phyloP scores from a whole-genome alignment of 352 stramenopile genomes.

The Achlya hypogyna region DNA sequence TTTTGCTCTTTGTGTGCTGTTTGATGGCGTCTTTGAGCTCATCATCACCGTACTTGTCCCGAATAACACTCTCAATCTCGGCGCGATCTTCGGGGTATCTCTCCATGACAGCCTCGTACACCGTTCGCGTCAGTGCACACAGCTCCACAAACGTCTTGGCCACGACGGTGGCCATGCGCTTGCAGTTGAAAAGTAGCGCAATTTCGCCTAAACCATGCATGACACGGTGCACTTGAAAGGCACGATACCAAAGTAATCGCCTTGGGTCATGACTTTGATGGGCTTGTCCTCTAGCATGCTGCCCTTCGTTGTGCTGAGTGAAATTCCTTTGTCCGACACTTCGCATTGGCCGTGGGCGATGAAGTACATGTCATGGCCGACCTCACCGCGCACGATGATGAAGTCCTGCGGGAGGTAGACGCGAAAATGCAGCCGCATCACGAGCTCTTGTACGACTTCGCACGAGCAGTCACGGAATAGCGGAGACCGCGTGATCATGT shows the following conservation, averaged over 20 bases:
- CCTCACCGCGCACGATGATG: slow-evolving; percentile 70
- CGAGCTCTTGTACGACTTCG: slow-evolving; percentile 74
- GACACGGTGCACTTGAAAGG: background rate
- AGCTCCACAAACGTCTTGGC: slow-evolving; percentile 65
- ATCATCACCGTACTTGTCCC: slow-evolving; percentile 68
- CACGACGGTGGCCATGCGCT: slow-evolving; percentile 66
- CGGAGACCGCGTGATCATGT: slow-evolving; percentile 79
- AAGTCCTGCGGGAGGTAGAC: slow-evolving; percentile 82
- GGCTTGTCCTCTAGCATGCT: background rate
- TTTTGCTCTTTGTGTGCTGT: background rate
- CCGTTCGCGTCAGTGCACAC: slow-evolving; percentile 57
- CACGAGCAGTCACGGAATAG: slow-evolving; percentile 75
- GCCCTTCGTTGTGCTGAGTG: background rate
- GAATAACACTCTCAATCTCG: slow-evolving; percentile 80
- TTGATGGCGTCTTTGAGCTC: slow-evolving; percentile 41
- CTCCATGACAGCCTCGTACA: slow-evolving; percentile 65
- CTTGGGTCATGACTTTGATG: slow-evolving; percentile 32
- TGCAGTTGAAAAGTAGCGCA: slow-evolving; percentile 75
- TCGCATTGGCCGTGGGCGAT: slow-evolving; percentile 70
- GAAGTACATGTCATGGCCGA: slow-evolving; percentile 86
- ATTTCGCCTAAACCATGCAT: slow-evolving; percentile 35
- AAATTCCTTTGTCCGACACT: slow-evolving; percentile 55
- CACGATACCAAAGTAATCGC: slow-evolving; percentile 52
- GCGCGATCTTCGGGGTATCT: slow-evolving; percentile 67
- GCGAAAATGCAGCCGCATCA: slow-evolving; percentile 72